Evolutionary conservation across 768 basidiomycete species (phyloP), one percentile per base, ranked within the genome.

Genomic region (Suillus occidentalis): DNA sequence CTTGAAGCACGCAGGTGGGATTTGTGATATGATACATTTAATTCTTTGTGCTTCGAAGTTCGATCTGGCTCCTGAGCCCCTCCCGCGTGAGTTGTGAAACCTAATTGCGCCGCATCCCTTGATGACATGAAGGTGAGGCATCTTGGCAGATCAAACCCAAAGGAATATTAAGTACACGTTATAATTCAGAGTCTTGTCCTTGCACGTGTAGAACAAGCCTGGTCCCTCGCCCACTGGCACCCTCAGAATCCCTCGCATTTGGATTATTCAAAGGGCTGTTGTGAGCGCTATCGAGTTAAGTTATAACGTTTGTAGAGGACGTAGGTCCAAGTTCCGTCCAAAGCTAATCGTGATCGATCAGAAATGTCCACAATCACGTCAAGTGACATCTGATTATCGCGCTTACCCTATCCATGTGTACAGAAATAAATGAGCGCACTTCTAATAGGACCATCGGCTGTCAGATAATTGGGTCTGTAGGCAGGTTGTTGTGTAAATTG

Each of bases 131-230:
- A 60, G 28, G 22, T 55, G 43, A 62, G 28, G 28, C 34, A 18
- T 12, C n/a, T 43, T 31, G 4, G 42, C 45, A 65, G 56, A 60
- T 31, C 62, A 58, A 74, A 55, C 53, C 13, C 4, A 36, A 6
- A 83, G 72, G 57, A 79, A 82, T 74, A 55, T 55, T 36, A 85
- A 79, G 75, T 83, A 87, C 36, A 87, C 74, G 8, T 84, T 85
- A 58, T 65, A 73, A 63, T 47, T 79, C 73, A 31, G 47, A 47
- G n/a, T 14, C 47, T 28, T 66, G 66, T 69, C 74, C 70, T 70
- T 75, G 71, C 76, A 78, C 31, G 69, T 63, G 69, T 82, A 86
- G 71, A 80, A 55, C 86, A 12, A 84, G 63, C 6, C 82, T 72
- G 14, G 84, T 85, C 28, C 84, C 84, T 67, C 80, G 74, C 85